Percentiles rank a stretch among this genome's conserved stretches.
phyloP scores from a whole-genome alignment of 495 filamentous ascomycete species.

The Penicillium fimorum region DNA sequence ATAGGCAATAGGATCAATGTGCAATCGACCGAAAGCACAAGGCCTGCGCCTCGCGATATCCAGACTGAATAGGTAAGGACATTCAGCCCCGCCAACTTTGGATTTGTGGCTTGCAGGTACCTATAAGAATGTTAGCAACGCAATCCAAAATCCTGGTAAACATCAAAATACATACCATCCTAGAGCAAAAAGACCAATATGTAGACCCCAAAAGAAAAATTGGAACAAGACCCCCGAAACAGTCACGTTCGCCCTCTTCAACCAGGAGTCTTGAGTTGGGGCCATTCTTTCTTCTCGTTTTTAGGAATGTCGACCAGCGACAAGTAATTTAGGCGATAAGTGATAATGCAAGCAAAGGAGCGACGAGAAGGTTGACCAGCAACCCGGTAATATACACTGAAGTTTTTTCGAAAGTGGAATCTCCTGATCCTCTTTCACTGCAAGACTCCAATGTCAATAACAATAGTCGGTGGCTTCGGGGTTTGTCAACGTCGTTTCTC shows the following conservation, averaged over 20 bases:
- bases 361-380: conserved; percentile 31
- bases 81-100: conserved; percentile 72
- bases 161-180: conserved; percentile 69
- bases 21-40: conserved; percentile 78
- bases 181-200: conserved; percentile 75
- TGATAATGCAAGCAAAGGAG: conserved; percentile 19
- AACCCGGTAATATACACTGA: conserved; percentile 17
- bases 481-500: conserved; percentile 18
- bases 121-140: conserved; percentile 42
- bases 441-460: neutral
- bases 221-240: conserved; percentile 74
- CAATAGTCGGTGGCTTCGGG: neutral
- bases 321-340: conserved; percentile 3
- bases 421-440: neutral
- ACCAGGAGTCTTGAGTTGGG: conserved; percentile 18
- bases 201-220: conserved; percentile 78
- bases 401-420: neutral
- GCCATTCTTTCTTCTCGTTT: conserved; percentile 13
- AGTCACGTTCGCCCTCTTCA: conserved; percentile 58
- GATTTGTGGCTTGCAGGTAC: conserved; percentile 71
- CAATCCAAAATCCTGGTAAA: conserved; percentile 22
- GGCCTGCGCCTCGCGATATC: conserved; percentile 89
- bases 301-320: conserved; percentile 26
- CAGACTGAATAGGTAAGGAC: conserved; percentile 84
- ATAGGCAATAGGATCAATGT: conserved; percentile 89